Evolutionary conservation across 2,329 filamentous ascomycete species (phyloP), one percentile per base, ranked within the genome.

Genomic region (Xylariaceae sp.): DNA sequence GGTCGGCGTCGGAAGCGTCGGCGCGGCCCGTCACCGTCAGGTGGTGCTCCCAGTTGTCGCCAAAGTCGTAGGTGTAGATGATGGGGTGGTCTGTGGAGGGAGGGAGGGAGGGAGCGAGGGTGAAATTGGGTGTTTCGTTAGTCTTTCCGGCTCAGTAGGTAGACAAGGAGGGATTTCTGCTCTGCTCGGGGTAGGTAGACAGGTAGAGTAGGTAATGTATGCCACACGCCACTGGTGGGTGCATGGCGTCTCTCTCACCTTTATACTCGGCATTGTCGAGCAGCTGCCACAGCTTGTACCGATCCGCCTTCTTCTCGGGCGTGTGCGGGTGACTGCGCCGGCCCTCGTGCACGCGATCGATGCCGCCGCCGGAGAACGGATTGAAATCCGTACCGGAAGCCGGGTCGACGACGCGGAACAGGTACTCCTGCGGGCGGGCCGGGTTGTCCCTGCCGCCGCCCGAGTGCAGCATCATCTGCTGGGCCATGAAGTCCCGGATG

Each of bases 31-130:
- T 31, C 32, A 46, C 32, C 3, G 38, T 44, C 9, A 47, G 27
- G 25, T 27, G 26, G 25, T 50, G 45, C 24, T 44, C 41, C 43
- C 45, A 50, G 26, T 39, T 37, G 26, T 47, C 43, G 24, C 46
- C 40, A 33, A 47, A 44, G 38, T 48, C 40, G 39, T 50, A 45
- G 12, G 36, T 42, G 37, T 48, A 48, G 22, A 42, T 16, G 14
- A 45, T 36, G 13, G 40, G 24, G 5, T 16, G 28, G 24, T 22
- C 37, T 35, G 19, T n/a, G n/a, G n/a, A n/a, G n/a, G n/a, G n/a
- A n/a, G n/a, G n/a, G 6, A 14, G 15, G n/a, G n/a, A n/a, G n/a
- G n/a, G n/a, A n/a, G n/a, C n/a, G n/a, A n/a, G n/a, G n/a, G n/a
- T n/a, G n/a, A n/a, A n/a, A n/a, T n/a, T n/a, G n/a, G n/a, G n/a